Evolutionary conservation across 2,329 filamentous ascomycete genomes (phyloP).

Genomic region (Colletotrichum sansevieriae): DNA sequence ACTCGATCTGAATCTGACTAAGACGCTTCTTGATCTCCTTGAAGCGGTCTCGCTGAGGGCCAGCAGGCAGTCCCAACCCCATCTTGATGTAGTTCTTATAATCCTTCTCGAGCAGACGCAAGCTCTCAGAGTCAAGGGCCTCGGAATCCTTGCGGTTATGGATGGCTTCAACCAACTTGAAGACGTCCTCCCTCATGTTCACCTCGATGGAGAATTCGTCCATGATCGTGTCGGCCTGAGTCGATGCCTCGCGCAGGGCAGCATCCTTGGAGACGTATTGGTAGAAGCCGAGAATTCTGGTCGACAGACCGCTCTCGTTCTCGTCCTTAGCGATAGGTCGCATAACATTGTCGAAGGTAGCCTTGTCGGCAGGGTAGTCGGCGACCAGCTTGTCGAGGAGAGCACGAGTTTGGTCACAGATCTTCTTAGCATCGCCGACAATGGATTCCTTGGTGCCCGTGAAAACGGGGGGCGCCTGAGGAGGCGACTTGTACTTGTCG

Average conservation of each 20-base stretch:
- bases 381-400: conserved; percentile 77
- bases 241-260: conserved; percentile 79
- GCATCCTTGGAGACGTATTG: conserved; percentile 80
- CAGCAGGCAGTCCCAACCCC: conserved; percentile 78
- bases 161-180: conserved; percentile 72
- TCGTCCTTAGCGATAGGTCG: conserved; percentile 80
- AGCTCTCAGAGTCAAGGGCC: conserved; percentile 75
- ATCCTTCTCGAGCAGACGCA: conserved; percentile 82
- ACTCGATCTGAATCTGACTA: conserved; percentile 79
- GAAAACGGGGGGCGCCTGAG: conserved; percentile 83
- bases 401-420: conserved; percentile 73
- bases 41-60: conserved; percentile 80
- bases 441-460: conserved; percentile 79
- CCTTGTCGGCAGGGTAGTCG: conserved; percentile 65
- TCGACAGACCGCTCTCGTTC: conserved; percentile 70
- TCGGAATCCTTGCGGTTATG: conserved; percentile 65
- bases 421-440: conserved; percentile 73
- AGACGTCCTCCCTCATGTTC: conserved; percentile 86
- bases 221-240: conserved; percentile 80
- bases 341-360: conserved; percentile 68
- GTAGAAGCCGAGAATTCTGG: conserved; percentile 82
- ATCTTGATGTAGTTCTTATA: conserved; percentile 83
- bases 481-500: conserved; percentile 77
- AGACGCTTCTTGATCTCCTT: conserved; percentile 88
- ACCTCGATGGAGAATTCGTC: conserved; percentile 84